These are phyloP conservation scores for Stevia rebaudiana DNA, from an alignment of 140 eudicot species.

Conservation along the genomic window DNA sequence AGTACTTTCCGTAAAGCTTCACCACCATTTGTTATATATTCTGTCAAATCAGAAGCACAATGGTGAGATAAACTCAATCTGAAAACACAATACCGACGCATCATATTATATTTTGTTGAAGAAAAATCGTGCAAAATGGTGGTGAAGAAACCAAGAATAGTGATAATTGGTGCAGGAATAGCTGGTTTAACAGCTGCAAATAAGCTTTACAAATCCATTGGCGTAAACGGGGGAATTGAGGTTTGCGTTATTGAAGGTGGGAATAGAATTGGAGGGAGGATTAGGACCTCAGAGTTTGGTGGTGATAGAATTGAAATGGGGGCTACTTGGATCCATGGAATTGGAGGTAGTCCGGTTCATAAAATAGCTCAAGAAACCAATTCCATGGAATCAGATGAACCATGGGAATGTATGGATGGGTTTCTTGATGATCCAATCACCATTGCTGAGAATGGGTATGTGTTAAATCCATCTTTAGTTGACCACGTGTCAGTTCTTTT, in stretches of 20 bases:
- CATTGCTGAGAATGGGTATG: conserved; percentile 68
- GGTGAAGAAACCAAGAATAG: conserved; percentile 70
- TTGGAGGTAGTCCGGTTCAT: conserved; percentile 72
- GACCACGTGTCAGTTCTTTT: conserved; percentile 55
- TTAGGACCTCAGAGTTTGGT: conserved; percentile 70
- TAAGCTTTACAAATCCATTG: conserved; percentile 52
- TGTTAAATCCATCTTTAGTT: conserved; percentile 50
- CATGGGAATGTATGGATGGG: conserved; percentile 97
- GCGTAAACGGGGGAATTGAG: conserved; percentile 44
- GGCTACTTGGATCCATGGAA: conserved; percentile 99
- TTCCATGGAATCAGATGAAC: conserved; percentile 51
- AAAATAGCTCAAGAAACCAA: conserved; percentile 58
- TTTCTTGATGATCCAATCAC: conserved; percentile 54
- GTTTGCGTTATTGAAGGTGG: conserved; percentile 80
- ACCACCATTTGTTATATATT: conserved; percentile 28
- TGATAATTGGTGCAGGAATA: conserved; percentile 91
- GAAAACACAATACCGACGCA: no score
- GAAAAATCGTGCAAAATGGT: conserved; percentile 37
- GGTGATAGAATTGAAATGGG: conserved; percentile 88
- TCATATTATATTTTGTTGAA: background rate
- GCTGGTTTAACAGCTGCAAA: conserved; percentile 92
- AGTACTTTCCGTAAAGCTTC: conserved; percentile 9
- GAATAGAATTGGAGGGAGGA: conserved; percentile 77
- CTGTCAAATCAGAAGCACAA: conserved; percentile 15
- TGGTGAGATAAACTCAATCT: background rate